Evolutionary conservation across 208 protist genomes (phyloP).

Genomic region (Leishmania major): DNA sequence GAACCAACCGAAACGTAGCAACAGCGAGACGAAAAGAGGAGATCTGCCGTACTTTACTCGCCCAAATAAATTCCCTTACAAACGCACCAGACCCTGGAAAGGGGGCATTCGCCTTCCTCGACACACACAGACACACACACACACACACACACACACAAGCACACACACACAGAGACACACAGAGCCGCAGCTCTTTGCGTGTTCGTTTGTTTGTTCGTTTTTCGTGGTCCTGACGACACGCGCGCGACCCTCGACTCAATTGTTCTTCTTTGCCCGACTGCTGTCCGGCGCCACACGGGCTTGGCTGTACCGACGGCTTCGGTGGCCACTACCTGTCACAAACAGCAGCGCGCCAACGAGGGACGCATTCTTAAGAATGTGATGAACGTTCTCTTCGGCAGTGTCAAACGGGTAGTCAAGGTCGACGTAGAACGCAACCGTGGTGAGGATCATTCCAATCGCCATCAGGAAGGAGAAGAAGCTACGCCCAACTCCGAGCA

Average conservation of each 20-base stretch:
- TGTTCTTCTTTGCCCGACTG: constrained; percentile 48
- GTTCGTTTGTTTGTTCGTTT: too few species aligned
- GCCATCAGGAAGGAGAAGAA: constrained; percentile 83
- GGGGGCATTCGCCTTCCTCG: not conserved
- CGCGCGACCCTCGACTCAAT: constrained; percentile 14
- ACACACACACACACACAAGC: too few species aligned
- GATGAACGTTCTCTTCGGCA: constrained; percentile 39
- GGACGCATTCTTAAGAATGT: constrained; percentile 62
- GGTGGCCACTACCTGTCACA: constrained; percentile 62
- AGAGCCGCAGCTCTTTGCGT: not conserved
- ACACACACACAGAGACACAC: too few species aligned
- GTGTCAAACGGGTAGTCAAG: constrained; percentile 37
- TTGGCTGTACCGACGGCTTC: constrained; percentile 41
- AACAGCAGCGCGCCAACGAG: constrained; percentile 77
- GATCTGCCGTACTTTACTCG: not conserved
- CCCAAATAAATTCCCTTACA: not conserved
- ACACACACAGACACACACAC: not conserved
- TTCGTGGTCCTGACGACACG: not conserved
- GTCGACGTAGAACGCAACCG: constrained; percentile 69
- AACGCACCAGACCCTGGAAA: not conserved
- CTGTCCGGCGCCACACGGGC: constrained; percentile 22
- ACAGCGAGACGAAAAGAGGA: not conserved
- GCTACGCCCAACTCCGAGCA: constrained; percentile 77
- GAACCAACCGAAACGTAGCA: not conserved
- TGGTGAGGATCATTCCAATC: constrained; percentile 46